Base-by-base conservation (phyloP, 768 basidiomycete species). In the Mrakia frigida region DNA sequence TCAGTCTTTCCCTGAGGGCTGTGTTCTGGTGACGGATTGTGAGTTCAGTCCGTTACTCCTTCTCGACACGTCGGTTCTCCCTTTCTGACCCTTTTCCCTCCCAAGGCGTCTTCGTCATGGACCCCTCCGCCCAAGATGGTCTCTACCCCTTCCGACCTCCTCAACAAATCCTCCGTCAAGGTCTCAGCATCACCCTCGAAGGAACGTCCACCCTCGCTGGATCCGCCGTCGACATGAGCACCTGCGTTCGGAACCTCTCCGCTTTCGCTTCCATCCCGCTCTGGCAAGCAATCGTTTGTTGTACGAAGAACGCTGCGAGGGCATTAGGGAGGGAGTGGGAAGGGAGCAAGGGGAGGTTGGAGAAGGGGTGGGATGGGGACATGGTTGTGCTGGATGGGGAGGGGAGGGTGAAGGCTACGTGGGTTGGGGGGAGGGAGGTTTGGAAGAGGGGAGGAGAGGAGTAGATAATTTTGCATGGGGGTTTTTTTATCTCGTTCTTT, bases 11-110 rank as follows among this genome's bases (percentile, higher is more conserved):
- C 90, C 91, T 13, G 91, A 93, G 11, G 91, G 93, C 3, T 94
- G 93, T 80, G 89, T 96, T 50, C 86, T 96, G 69, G 90, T 95
- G 77, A 94, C 94, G 0, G 94, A 96, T 84, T 92, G 93, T 94
- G 81, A 77, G 85, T 82, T 31, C 10, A 13, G 23, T 31, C 18
- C 31, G 68, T n/a, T 53, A 43, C 37, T 46, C 14, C 33, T n/a
- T 53, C 46, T 53, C 13, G 35, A 28, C 70, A 1, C 43, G n/a
- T 14, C 25, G n/a, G 23, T 41, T 10, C 7, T 70, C 43, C 28
- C 39, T 37, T 72, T 60, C 59, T 18, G 11, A 50, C 31, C 68
- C 41, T 70, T 43, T 70, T 69, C 33, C 25, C 56, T 33, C 73
- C 25, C 46, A 16, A 93, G 92, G 92, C 13, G 90, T 92, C 89